A percentile compares a stretch with the other conserved stretches of the same genome.
Conservation (phyloP, 2,329 filamentous ascomycete species). For the Orbilia javanica region DNA sequence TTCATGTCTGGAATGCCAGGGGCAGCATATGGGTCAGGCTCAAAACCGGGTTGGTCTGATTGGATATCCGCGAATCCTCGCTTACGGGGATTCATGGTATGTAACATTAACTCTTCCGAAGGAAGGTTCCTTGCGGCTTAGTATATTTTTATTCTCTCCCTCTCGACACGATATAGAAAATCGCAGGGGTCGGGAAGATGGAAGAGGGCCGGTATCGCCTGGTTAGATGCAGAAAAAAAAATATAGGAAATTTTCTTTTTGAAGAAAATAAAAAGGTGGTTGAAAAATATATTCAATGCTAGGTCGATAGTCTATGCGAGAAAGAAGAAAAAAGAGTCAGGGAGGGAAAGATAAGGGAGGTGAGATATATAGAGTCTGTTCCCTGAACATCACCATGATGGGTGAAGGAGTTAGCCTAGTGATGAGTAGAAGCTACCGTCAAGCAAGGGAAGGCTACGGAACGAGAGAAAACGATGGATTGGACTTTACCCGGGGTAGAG, state of each 20-base stretch:
- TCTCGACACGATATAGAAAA: neutral
- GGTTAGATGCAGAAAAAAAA: neutral
- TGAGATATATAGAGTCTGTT: constrained; percentile 25
- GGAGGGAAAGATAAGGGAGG: neutral
- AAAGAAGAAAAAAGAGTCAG: constrained; percentile 17
- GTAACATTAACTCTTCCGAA: constrained; percentile 49
- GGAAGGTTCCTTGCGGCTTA: constrained; percentile 22
- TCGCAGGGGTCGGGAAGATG: neutral
- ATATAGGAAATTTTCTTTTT: constrained; percentile 28
- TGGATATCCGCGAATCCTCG: constrained; percentile 56
- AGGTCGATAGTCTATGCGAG: constrained; percentile 39
- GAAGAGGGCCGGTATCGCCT: neutral
- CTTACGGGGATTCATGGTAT: constrained; percentile 57
- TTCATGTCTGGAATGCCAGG: constrained; percentile 43
- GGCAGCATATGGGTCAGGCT: constrained; percentile 47
- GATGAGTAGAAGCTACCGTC: constrained; percentile 44
- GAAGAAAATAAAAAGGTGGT: constrained; percentile 11
- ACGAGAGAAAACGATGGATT: constrained; percentile 27
- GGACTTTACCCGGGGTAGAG: constrained; percentile 1
- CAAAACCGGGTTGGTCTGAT: constrained; percentile 50
- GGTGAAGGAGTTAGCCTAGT: constrained; percentile 42
- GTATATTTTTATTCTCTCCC: neutral
- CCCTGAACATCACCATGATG: constrained; percentile 15
- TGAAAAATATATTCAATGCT: constrained; percentile 33
- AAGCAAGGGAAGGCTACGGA: constrained; percentile 39